Evolutionary conservation across 2,329 filamentous ascomycete genomes (phyloP).

Genomic region (Kalaharituber pfeilii): DNA sequence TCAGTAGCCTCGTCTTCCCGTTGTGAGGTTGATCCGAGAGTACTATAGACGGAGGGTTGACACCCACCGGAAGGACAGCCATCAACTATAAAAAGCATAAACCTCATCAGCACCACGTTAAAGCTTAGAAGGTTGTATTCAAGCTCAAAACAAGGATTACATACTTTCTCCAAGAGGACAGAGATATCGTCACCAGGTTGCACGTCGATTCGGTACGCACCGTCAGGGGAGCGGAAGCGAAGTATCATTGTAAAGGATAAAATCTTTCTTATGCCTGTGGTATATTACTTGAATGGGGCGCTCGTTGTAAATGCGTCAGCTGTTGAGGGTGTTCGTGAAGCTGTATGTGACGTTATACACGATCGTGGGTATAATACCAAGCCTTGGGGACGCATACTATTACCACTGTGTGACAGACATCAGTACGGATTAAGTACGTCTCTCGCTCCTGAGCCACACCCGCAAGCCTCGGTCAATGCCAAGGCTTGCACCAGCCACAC

Average conservation of each 20-base stretch:
- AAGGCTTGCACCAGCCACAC: too few species aligned
- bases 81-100: constrained; percentile 6
- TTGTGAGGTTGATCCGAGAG: neutral
- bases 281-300: too few species aligned
- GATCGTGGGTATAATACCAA: too few species aligned
- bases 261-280: constrained; percentile 26
- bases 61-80: neutral
- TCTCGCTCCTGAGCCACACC: too few species aligned
- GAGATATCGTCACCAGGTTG: constrained; percentile 41
- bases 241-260: constrained; percentile 59
- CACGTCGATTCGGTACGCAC: constrained; percentile 72
- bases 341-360: too few species aligned
- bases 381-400: too few species aligned
- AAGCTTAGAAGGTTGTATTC: neutral
- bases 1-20: neutral
- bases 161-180: constrained; percentile 19
- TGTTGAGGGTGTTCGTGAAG: too few species aligned
- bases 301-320: too few species aligned
- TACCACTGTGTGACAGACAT: too few species aligned
- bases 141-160: neutral
- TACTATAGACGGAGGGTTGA: neutral
- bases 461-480: too few species aligned
- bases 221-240: constrained; percentile 76
- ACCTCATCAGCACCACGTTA: constrained; percentile 5
- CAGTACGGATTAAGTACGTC: too few species aligned